Conservation (phyloP, 2,329 filamentous ascomycete genomes). For the Arthrocladium fulminans region DNA sequence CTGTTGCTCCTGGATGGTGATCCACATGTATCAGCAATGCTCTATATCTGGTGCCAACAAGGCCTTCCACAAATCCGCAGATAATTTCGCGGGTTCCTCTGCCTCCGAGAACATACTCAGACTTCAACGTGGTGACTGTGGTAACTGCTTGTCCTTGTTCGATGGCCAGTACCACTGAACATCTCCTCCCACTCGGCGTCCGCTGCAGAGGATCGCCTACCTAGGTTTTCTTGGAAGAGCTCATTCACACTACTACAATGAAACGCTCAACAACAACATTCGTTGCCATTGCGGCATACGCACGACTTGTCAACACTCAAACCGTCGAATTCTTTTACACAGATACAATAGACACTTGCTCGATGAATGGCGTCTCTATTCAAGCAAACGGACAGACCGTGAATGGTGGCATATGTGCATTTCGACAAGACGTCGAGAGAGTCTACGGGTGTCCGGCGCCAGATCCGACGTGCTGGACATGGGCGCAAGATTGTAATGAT, state of each 20-base stretch:
- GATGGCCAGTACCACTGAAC: too few relatives aligned
- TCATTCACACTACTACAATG: neutral
- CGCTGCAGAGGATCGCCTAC: too few relatives aligned
- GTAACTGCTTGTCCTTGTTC: too few relatives aligned
- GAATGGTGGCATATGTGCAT: slow-evolving; percentile 2
- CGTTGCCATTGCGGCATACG: neutral
- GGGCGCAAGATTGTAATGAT: neutral
- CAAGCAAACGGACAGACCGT: neutral
- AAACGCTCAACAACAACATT: neutral
- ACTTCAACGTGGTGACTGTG: too few relatives aligned
- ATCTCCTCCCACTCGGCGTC: too few relatives aligned
- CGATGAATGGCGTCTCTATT: neutral
- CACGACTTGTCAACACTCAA: neutral
- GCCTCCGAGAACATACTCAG: too few relatives aligned
- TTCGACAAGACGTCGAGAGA: neutral
- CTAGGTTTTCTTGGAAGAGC: too few relatives aligned
- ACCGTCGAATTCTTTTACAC: slow-evolving; percentile 7
- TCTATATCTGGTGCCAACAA: too few relatives aligned
- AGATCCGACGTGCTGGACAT: slow-evolving; percentile 3
- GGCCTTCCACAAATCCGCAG: too few relatives aligned
- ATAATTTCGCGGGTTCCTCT: too few relatives aligned
- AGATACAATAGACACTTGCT: slow-evolving; percentile 1
- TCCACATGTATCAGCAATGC: too few relatives aligned
- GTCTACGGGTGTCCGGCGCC: slow-evolving; percentile 4
- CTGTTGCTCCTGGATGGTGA: too few relatives aligned